phyloP scores from a whole-genome alignment of 306 rosid genomes.

The Adenanthera pavonina region DNA sequence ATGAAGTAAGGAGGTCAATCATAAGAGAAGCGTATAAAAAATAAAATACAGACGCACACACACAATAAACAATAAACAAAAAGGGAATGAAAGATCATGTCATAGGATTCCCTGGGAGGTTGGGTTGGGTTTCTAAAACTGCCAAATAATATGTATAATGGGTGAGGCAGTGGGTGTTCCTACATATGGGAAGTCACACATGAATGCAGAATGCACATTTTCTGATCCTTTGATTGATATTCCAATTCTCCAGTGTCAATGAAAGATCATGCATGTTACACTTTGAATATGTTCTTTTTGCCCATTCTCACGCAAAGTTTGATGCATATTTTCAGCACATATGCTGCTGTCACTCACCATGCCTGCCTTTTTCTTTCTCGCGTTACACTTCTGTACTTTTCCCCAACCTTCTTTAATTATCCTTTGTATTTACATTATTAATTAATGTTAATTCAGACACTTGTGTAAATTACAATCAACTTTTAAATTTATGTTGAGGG shows the following conservation, averaged over 20 bases:
- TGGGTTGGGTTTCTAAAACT: constrained; percentile 34
- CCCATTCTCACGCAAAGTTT: constrained; percentile 34
- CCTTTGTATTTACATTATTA: background rate
- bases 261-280: constrained; percentile 20
- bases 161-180: constrained; percentile 36
- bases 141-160: constrained; percentile 4
- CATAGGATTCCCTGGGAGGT: constrained; percentile 49
- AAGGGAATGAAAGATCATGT: constrained; percentile 29
- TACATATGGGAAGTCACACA: constrained; percentile 47
- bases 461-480: background rate
- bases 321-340: background rate
- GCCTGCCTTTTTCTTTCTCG: background rate
- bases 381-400: background rate
- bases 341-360: background rate
- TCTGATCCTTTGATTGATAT: constrained; percentile 29
- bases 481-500: background rate
- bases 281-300: constrained; percentile 48
- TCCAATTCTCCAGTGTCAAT: constrained; percentile 34
- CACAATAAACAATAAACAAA: background rate
- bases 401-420: background rate
- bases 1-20: background rate
- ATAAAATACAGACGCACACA: no score
- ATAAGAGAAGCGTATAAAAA: background rate
- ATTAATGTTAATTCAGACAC: background rate
- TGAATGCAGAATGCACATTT: constrained; percentile 29